Evolutionary conservation across 495 filamentous ascomycete species (phyloP).

Genomic region (Tuber umbilicatum): DNA sequence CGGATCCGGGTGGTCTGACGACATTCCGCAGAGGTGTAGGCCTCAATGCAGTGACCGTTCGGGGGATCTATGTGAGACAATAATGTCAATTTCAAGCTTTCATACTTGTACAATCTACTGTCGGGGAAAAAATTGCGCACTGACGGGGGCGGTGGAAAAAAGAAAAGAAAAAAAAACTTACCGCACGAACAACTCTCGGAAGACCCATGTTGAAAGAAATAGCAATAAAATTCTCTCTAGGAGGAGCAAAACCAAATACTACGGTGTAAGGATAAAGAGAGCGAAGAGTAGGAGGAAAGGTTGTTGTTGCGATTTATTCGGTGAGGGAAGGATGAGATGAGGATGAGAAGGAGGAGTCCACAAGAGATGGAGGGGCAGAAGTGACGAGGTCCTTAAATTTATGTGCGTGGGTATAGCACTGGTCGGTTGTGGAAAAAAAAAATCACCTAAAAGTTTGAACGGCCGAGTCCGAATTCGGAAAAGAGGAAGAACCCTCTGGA

Average conservation of each 20-base stretch:
- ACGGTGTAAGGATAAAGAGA: conserved; percentile 36
- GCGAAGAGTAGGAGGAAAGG: neutral
- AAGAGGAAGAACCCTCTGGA: neutral
- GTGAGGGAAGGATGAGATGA: conserved; percentile 37
- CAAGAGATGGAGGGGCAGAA: conserved; percentile 42
- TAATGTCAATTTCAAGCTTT: conserved; percentile 14
- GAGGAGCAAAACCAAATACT: conserved; percentile 55
- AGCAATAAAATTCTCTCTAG: conserved; percentile 43
- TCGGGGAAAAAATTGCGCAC: conserved; percentile 30
- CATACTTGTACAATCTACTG: neutral
- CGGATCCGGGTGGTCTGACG: conserved; percentile 51
- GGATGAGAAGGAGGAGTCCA: conserved; percentile 45
- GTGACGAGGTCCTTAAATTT: conserved; percentile 44
- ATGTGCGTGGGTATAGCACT: conserved; percentile 31
- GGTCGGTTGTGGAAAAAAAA: conserved; percentile 24
- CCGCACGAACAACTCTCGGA: conserved; percentile 59
- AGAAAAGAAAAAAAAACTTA: conserved; percentile 51
- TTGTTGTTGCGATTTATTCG: conserved; percentile 22
- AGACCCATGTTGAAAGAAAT: conserved; percentile 55
- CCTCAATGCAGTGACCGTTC: conserved; percentile 53
- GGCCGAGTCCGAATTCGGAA: neutral
- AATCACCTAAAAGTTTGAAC: neutral
- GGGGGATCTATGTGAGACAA: conserved; percentile 55
- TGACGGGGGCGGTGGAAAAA: conserved; percentile 29
- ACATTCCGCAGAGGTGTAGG: conserved; percentile 51